Base-by-base conservation (phyloP, 1,139 yeast genomes). In the Yamadazyma atmosphaerica region DNA sequence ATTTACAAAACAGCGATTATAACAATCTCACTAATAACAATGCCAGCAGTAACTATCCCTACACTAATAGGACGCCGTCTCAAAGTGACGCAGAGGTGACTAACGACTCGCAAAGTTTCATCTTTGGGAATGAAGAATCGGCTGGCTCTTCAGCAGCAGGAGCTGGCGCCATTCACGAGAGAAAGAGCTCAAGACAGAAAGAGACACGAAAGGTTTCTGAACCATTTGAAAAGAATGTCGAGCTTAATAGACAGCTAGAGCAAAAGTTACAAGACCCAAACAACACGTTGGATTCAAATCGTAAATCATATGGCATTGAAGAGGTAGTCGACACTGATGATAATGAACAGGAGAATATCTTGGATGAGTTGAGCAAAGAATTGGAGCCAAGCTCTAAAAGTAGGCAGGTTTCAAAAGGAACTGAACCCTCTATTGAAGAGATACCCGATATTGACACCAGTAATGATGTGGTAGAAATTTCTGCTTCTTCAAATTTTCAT, bases 241-340 rank as follows among this genome's bases (percentile, higher is more conserved):
- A 60, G 1, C 47, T 61, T 17, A 61, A 58, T 9, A 34, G 50
- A 29, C 50, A 52, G 36, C 48, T 61, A 23, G 63, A 63, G 32
- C 47, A 58, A 12, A 50, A 51, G 31, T 43, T 60, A 24, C 52
- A 46, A 10, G 44, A 41, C 2, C 48, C 42, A 4, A 27, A 39
- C n/a, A 36, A 36, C 32, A 28, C 31, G 7, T 30, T 36, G 2
- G 38, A 37, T 31, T 27, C 40, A 3, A 39, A 33, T 26, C 41
- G 31, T 14, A 29, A 30, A 19, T 65, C 63, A 2, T 72, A 67
- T 41, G 73, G 72, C 5, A 68, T 67, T 34, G 74, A 68, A 45
- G 73, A 68, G 47, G 60, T 61, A 3, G 68, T 60, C 34, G 68
- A 61, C 34, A 58, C 65, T 40, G 69, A 65, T 29, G 51, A 43